phyloP scores from a whole-genome alignment of 306 rosid genomes.

The Ceratonia siliqua region DNA sequence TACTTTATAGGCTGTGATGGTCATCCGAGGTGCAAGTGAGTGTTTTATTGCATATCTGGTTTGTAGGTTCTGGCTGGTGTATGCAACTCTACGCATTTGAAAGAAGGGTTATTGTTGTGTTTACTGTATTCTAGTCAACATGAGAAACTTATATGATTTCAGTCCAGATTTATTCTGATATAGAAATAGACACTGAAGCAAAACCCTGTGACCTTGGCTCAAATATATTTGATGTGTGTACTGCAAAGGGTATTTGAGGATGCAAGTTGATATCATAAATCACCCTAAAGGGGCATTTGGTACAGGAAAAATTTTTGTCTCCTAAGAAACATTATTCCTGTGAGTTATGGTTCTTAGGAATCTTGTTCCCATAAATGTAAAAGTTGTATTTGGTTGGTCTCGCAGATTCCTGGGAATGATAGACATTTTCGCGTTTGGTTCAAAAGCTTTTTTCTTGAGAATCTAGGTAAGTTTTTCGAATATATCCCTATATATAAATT shows the following conservation, averaged over 20 bases:
- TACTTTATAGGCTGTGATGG: slow-evolving; percentile 93
- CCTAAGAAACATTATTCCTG: too few species aligned
- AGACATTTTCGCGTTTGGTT: too few species aligned
- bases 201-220: slow-evolving; percentile 5
- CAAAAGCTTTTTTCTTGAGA: too few species aligned
- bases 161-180: slow-evolving; percentile 20
- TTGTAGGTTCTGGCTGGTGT: slow-evolving; percentile 22
- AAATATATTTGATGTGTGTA: neutral
- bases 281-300: too few species aligned
- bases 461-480: too few species aligned
- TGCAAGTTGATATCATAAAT: neutral
- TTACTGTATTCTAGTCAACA: slow-evolving; percentile 2
- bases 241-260: slow-evolving; percentile 10
- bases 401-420: too few species aligned
- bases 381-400: too few species aligned
- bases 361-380: too few species aligned
- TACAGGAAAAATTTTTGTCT: too few species aligned
- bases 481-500: too few species aligned
- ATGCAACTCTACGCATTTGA: neutral
- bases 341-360: too few species aligned
- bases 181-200: slow-evolving; percentile 6
- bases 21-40: slow-evolving; percentile 99
- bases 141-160: slow-evolving; percentile 17
- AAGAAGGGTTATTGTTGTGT: neutral
- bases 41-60: slow-evolving; percentile 24